A percentile compares a stretch with the other conserved stretches of the same genome.
These are phyloP conservation scores for Kwoniella shandongensis DNA, from an alignment of 768 basidiomycete genomes.

Conservation along the genomic window DNA sequence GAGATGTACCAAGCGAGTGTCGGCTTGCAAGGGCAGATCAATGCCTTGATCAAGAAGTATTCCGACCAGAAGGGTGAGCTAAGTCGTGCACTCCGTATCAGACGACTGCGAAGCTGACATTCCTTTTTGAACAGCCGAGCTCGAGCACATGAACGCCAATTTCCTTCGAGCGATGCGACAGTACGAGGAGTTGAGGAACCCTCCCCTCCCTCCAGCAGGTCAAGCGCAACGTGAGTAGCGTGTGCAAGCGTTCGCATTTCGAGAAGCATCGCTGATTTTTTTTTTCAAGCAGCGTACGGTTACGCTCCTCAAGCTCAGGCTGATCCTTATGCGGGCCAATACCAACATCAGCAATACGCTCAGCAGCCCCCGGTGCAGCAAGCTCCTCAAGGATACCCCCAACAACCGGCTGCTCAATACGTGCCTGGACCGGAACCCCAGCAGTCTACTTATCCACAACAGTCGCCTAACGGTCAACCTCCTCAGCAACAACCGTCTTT, in stretches of 20 bases:
- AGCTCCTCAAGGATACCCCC: constrained; percentile 2
- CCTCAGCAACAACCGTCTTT: constrained; percentile 23
- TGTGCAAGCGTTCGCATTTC: not conserved
- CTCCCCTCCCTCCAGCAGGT: constrained; percentile 25
- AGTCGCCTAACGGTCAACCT: constrained; percentile 21
- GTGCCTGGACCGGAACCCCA: constrained; percentile 9
- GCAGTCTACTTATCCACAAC: constrained; percentile 42
- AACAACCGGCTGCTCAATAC: constrained; percentile 16
- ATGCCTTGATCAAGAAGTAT: constrained; percentile 94
- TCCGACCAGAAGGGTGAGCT: constrained; percentile 77
- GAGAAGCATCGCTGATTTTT: not conserved
- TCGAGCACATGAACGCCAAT: constrained; percentile 91
- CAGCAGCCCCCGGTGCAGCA: constrained; percentile 19
- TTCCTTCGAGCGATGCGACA: constrained; percentile 84
- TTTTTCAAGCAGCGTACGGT: constrained; percentile 33
- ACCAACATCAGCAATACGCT: constrained; percentile 35
- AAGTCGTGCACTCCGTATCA: not conserved
- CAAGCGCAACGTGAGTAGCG: constrained; percentile 8
- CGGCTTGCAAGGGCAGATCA: constrained; percentile 87
- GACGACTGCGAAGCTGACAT: constrained; percentile 2
- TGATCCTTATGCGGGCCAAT: constrained; percentile 45
- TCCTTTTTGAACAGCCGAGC: constrained; percentile 65
- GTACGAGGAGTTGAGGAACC: constrained; percentile 89
- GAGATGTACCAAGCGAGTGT: constrained; percentile 89
- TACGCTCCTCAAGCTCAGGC: constrained; percentile 41